Conservation (phyloP, 176 grass and related monocot species). For the Cenchrus purpureus region DNA sequence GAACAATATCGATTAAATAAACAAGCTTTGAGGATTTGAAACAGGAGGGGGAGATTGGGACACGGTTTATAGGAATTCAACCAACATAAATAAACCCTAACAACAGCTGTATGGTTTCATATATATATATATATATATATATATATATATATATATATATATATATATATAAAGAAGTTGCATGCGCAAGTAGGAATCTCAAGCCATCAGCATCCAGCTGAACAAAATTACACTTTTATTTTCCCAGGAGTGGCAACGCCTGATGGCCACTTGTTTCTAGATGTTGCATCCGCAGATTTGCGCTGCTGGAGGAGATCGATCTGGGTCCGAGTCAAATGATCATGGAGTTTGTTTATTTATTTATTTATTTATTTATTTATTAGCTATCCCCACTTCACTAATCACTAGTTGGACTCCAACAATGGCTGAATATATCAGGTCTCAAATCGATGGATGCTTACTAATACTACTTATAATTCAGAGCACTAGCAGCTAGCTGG, state of each 20-base stretch:
- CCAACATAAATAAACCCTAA: neutral
- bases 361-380: neutral
- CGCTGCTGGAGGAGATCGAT: conserved; percentile 21
- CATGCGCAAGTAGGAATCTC: neutral
- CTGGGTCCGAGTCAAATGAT: conserved; percentile 1
- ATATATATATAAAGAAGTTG: too few relatives aligned
- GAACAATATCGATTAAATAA: too few relatives aligned
- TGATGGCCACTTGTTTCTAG: neutral
- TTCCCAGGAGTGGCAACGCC: too few relatives aligned
- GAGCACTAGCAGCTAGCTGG: neutral
- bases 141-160: too few relatives aligned
- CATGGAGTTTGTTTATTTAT: neutral
- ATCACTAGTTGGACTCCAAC: neutral
- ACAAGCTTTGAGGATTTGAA: too few relatives aligned
- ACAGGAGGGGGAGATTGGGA: neutral
- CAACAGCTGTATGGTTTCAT: neutral
- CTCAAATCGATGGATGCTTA: neutral
- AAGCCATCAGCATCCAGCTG: conserved; percentile 13
- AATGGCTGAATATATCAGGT: neutral
- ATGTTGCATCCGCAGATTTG: conserved; percentile 23
- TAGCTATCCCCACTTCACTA: neutral
- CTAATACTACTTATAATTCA: neutral
- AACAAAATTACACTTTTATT: neutral
- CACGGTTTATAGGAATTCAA: neutral
- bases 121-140: too few relatives aligned